A percentile compares a stretch with the other conserved stretches of the same genome.
Evolutionary conservation across 75 land plant genomes (phyloP).

Genomic region (Selaginella tamariscina): DNA sequence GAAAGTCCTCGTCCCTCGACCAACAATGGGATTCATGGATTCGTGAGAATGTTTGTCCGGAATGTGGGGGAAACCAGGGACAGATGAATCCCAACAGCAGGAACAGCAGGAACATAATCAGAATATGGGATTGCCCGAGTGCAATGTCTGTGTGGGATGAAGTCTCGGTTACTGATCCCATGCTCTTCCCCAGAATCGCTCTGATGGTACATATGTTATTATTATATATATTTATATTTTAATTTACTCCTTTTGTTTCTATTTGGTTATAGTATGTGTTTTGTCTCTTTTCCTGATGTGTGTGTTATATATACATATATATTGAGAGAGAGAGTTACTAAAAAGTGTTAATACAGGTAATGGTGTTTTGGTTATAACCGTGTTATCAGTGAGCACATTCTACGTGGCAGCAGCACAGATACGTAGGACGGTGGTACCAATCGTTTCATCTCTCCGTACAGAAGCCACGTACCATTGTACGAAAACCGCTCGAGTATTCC

Average conservation of each 20-base stretch:
- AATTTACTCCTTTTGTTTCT: too few species aligned
- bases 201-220: constrained; percentile 12
- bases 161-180: too few species aligned
- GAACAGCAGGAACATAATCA: too few species aligned
- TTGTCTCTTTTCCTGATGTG: neutral
- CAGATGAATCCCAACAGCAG: too few species aligned
- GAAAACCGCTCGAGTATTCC: neutral
- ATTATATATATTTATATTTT: too few species aligned
- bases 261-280: neutral
- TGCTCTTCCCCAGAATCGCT: constrained; percentile 6
- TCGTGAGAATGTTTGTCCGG: too few species aligned
- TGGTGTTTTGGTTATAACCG: neutral
- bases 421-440: neutral
- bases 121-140: neutral
- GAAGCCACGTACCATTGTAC: neutral
- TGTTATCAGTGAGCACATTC: neutral
- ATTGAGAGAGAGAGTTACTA: neutral
- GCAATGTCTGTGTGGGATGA: neutral
- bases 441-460: neutral
- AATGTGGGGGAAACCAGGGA: too few species aligned
- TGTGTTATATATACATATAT: too few species aligned
- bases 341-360: neutral
- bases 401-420: neutral
- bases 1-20: neutral
- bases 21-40: neutral